Evolutionary conservation across 176 grass and related monocot species (phyloP).

Genomic region (Bothriochloa decipiens): DNA sequence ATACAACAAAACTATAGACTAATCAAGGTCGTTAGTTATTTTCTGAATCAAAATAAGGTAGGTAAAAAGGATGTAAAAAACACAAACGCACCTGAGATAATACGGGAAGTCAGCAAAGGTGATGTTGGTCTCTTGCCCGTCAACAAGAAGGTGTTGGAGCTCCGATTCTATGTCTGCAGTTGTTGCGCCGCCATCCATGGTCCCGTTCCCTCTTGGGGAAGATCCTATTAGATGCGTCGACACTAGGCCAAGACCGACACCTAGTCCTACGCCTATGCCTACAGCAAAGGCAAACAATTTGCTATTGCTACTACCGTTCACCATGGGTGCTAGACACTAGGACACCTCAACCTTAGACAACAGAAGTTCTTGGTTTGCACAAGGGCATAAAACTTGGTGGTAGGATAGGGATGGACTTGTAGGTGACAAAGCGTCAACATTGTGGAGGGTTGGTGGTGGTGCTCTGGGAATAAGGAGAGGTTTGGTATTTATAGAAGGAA

Average conservation of each 20-base stretch:
- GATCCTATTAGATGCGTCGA: constrained; percentile 11
- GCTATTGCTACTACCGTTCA: background rate
- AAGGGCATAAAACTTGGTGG: constrained; percentile 23
- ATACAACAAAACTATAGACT: background rate
- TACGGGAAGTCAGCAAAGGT: constrained; percentile 83
- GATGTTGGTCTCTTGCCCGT: constrained; percentile 52
- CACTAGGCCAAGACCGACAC: constrained; percentile 41
- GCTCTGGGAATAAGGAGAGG: background rate
- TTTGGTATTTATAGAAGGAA: constrained; percentile 5
- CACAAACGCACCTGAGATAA: constrained; percentile 54
- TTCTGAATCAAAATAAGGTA: background rate
- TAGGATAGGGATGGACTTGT: background rate
- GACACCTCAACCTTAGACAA: constrained; percentile 8
- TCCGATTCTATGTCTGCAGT: constrained; percentile 44
- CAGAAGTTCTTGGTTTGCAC: background rate
- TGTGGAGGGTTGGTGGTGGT: background rate
- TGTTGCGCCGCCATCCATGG: background rate
- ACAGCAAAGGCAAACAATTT: constrained; percentile 27
- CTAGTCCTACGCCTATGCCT: constrained; percentile 41
- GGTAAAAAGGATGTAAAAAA: background rate
- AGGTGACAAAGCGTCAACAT: background rate
- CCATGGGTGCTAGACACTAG: constrained; percentile 5
- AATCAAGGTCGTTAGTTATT: background rate
- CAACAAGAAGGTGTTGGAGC: constrained; percentile 56
- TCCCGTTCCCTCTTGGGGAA: background rate